Base-by-base conservation (phyloP, 2,329 filamentous ascomycete species). In the Celoporthe dispersa region DNA sequence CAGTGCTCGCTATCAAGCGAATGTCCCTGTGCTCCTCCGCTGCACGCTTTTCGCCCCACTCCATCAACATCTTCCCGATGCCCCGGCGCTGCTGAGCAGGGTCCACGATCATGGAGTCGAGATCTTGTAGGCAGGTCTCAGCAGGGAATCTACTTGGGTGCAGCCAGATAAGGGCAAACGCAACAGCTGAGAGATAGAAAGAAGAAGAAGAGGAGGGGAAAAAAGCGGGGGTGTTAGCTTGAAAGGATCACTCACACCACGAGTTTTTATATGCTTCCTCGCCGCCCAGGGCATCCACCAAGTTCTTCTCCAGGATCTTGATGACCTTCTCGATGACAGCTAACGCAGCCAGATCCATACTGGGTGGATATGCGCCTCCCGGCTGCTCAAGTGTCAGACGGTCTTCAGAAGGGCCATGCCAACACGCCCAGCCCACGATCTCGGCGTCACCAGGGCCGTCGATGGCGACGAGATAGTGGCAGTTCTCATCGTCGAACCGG, bases 1-100 rank as follows among this genome's bases (percentile, higher is more conserved):
- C 25, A 2, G 44, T 39, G 11, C 65, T 70, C 2, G 70, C 57
- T 55, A 70, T 22, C 28, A 72, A 39, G 44, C 66, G 68, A 28
- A 70, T 44, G 48, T 64, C 31, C 48, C 68, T 70, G 57, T 61
- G 31, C 33, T 70, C 68, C 48, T 33, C 22, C 1, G 62, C 66
- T 16, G 70, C 70, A 11, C 39, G 48, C 2, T 64, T 33, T 19
- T 66, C 53, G 3, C 68, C 70, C 70, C 66, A 70, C 9, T 63
- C 37, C 60, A 69, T 66, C 44, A 72, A 33, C 59, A 66, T 53
- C 22, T 55, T 70, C 19, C 55, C 70, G 5, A 68, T 48, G 1
- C 68, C 70, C 51, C 60, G 64, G 28, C 68, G 70, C n/a, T 70
- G 70, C 39, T 72, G 51, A 22, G 35, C 37, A 33, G 68, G 70